Evolutionary conservation across 2,329 filamentous ascomycete species (phyloP).

Genomic region (Pseudopithomyces maydicus): DNA sequence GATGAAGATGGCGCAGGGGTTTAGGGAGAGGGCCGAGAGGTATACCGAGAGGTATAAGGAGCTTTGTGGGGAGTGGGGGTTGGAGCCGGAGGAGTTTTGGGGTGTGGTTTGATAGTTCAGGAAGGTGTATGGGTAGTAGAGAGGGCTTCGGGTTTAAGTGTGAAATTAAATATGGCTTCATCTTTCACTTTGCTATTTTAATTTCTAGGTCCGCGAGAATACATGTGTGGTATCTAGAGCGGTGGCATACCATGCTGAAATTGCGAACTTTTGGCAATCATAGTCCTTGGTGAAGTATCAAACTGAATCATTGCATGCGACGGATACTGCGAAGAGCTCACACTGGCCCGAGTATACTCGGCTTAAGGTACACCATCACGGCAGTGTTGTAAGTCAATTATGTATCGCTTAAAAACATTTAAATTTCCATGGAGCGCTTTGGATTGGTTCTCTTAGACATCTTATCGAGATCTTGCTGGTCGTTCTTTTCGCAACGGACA

Average conservation of each 20-base stretch:
- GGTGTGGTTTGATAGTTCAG: slow-evolving; percentile 25
- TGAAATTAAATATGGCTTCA: too few relatives aligned
- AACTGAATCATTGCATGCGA: slow-evolving; percentile 13
- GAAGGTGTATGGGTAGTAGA: neutral
- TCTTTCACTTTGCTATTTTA: too few relatives aligned
- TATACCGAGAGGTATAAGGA: slow-evolving; percentile 44
- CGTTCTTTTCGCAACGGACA: too few relatives aligned
- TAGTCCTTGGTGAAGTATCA: too few relatives aligned
- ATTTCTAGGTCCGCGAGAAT: too few relatives aligned
- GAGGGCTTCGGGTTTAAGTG: too few relatives aligned
- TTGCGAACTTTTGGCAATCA: too few relatives aligned
- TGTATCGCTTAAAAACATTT: neutral
- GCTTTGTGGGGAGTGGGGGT: slow-evolving; percentile 40
- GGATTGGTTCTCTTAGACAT: too few relatives aligned
- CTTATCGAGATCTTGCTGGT: too few relatives aligned
- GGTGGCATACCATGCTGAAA: too few relatives aligned
- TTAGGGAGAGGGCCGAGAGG: slow-evolving; percentile 39
- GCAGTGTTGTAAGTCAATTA: slow-evolving; percentile 3
- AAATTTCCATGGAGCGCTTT: too few relatives aligned
- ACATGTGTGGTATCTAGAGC: too few relatives aligned
- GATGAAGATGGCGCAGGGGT: slow-evolving; percentile 47
- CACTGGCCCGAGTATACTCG: slow-evolving; percentile 17
- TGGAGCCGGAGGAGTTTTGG: slow-evolving; percentile 37
- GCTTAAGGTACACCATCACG: slow-evolving; percentile 10
- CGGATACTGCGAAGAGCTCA: slow-evolving; percentile 11